Evolutionary conservation across 2,329 filamentous ascomycete genomes (phyloP), one percentile per base, ranked within the genome.

Genomic region (Chalara sp.): DNA sequence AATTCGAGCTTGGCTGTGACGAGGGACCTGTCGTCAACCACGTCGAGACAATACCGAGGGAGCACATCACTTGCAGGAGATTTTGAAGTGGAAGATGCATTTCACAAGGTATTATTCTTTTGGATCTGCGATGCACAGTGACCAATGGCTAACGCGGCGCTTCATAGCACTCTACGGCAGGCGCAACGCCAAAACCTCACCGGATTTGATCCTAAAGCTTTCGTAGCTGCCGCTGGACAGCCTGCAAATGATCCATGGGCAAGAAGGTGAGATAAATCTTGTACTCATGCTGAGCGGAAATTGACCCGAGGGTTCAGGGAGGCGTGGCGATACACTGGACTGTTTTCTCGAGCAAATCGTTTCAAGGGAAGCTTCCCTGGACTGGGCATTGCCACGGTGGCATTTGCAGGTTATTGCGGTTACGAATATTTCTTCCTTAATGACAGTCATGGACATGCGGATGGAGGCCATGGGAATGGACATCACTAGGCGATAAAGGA

Each of bases 271-370:
- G 80, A 80, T 21, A 21, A 21, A 21, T 21, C 21, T 21, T 21
- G 21, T n/a, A 8, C 28, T 29, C 12, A 44, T 44, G 3, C 35
- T 10, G n/a, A 37, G 35, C n/a, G 21, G 21, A 21, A 21, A 21
- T 21, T 21, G 21, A 21, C 3, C 13, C 10, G 35, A 39, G 13
- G 13, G 93, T 75, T 58, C 68, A 99, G 93, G 67, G 93, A 99
- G 76, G 80, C 87, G 67, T 99, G 93, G 93, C 81, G 93, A 71
- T 96, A 96, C 76, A 84, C 80, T 35, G 93, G 92, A 57, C 84
- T 81, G 49, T 97, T 96, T 76, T 86, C 84, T 59, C 82, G 92
- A 63, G 87, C 77, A 74, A 95, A 96, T 74, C 86, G 93, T 62
- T 93, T 96, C 76, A 90, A 85, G 74, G 76, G 80, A 64, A 76